These are phyloP conservation scores for Dothideomycetes sp. DNA, from an alignment of 2,329 filamentous ascomycete species.

Conservation along the genomic window DNA sequence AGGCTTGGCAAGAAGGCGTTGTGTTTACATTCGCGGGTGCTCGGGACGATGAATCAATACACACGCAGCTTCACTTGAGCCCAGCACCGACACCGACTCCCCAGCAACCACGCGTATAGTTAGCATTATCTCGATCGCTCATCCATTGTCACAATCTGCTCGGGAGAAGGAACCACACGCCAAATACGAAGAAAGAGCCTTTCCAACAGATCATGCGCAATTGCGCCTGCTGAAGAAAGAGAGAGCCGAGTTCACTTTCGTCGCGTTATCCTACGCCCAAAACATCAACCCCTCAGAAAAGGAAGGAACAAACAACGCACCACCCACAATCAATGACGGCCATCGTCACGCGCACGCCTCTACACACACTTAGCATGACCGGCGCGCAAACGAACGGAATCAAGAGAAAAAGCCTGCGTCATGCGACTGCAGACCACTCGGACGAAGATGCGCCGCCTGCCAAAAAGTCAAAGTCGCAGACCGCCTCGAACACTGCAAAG, in stretches of 20 bases:
- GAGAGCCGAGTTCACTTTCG: too few relatives aligned
- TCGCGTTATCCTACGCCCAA: too few relatives aligned
- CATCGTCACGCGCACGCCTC: conserved; percentile 31
- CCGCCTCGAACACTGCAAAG: conserved; percentile 25
- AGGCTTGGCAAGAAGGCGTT: conserved; percentile 8
- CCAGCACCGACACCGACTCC: background rate
- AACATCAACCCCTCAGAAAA: too few relatives aligned
- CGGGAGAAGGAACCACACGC: too few relatives aligned
- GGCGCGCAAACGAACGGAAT: conserved; percentile 31
- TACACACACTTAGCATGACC: conserved; percentile 40
- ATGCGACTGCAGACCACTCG: conserved; percentile 33
- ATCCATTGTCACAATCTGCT: conserved; percentile 1
- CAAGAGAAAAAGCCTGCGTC: conserved; percentile 37
- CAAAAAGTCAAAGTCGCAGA: conserved; percentile 35
- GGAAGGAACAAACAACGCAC: too few relatives aligned
- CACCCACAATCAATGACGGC: conserved; percentile 15
- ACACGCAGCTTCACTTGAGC: background rate
- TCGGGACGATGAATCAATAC: conserved; percentile 6
- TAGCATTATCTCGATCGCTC: conserved; percentile 3
- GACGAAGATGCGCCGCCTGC: conserved; percentile 34
- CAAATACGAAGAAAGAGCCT: background rate
- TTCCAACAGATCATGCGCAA: conserved; percentile 8
- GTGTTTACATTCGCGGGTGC: conserved; percentile 11
- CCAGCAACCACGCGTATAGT: conserved; percentile 5
- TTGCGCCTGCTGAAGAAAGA: conserved; percentile 6